Percentiles rank a stretch among this genome's conserved stretches.
Evolutionary conservation across 768 basidiomycete species (phyloP).

Genomic region (Leccinum variicolor): DNA sequence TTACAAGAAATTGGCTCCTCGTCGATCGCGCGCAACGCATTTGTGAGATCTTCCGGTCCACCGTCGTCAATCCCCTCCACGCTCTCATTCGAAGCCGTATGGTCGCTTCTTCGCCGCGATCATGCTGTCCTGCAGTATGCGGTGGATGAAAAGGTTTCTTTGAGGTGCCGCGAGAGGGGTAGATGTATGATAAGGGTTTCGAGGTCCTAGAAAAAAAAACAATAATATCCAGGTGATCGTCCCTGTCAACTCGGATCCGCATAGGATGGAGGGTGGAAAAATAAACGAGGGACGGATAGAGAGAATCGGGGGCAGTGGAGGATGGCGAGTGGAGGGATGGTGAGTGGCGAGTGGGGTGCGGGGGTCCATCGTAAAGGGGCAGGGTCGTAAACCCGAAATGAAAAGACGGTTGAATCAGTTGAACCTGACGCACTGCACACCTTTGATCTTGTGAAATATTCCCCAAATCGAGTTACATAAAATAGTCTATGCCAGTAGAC

Average conservation of each 20-base stretch:
- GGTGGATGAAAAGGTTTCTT: conserved; percentile 52
- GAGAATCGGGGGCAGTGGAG: background rate
- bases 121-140: conserved; percentile 35
- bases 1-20: background rate
- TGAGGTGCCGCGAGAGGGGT: conserved; percentile 57
- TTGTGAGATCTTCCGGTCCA: conserved; percentile 19
- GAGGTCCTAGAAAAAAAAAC: conserved; percentile 51
- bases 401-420: background rate
- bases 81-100: conserved; percentile 2
- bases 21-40: conserved; percentile 16
- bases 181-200: conserved; percentile 75
- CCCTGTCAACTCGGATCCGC: background rate
- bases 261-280: background rate
- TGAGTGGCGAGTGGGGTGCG: background rate
- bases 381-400: conserved; percentile 1
- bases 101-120: conserved; percentile 5
- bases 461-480: no score
- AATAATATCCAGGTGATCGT: background rate
- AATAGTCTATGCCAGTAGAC: no score
- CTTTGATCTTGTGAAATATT: no score
- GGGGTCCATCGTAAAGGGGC: background rate
- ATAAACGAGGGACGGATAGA: background rate
- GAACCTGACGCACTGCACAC: no score
- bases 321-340: background rate
- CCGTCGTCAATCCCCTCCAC: conserved; percentile 4